phyloP scores from a whole-genome alignment of 805 yeast genomes.

The Schwanniomyces yamadae region DNA sequence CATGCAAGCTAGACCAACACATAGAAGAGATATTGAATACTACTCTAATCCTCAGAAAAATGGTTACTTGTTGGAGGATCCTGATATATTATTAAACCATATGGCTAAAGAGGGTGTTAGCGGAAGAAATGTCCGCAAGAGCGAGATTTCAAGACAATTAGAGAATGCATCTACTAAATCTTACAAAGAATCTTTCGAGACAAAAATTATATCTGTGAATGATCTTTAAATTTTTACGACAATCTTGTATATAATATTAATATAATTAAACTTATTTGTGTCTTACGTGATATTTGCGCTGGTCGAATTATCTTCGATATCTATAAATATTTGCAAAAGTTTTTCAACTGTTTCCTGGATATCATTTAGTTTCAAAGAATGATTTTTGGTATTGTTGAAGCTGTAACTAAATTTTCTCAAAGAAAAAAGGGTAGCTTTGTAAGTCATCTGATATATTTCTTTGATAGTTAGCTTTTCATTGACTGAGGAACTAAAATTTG shows the following conservation, averaged over 20 bases:
- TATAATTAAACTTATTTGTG: not conserved
- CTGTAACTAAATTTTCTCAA: constrained; percentile 35
- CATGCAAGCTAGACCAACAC: constrained; percentile 79
- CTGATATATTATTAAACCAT: constrained; percentile 38
- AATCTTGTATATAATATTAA: constrained; percentile 8
- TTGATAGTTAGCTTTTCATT: constrained; percentile 37
- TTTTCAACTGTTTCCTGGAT: constrained; percentile 42
- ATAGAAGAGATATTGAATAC: constrained; percentile 73
- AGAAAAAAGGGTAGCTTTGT: constrained; percentile 37
- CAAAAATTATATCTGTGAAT: constrained; percentile 16
- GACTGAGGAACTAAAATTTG: constrained; percentile 15
- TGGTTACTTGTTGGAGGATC: constrained; percentile 64
- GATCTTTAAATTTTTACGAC: constrained; percentile 22
- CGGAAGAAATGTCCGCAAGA: constrained; percentile 26
- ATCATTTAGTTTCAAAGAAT: constrained; percentile 24
- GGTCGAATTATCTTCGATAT: constrained; percentile 20
- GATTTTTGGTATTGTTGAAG: constrained; percentile 17
- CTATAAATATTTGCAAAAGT: constrained; percentile 36
- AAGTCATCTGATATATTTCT: constrained; percentile 43
- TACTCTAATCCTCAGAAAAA: constrained; percentile 70
- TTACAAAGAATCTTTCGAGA: constrained; percentile 14
- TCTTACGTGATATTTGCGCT: not conserved
- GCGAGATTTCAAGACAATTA: constrained; percentile 36
- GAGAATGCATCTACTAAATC: constrained; percentile 27
- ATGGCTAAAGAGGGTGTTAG: constrained; percentile 18